Evolutionary conservation across 805 yeast species (phyloP).

Genomic region (Saturnispora zaruensis): DNA sequence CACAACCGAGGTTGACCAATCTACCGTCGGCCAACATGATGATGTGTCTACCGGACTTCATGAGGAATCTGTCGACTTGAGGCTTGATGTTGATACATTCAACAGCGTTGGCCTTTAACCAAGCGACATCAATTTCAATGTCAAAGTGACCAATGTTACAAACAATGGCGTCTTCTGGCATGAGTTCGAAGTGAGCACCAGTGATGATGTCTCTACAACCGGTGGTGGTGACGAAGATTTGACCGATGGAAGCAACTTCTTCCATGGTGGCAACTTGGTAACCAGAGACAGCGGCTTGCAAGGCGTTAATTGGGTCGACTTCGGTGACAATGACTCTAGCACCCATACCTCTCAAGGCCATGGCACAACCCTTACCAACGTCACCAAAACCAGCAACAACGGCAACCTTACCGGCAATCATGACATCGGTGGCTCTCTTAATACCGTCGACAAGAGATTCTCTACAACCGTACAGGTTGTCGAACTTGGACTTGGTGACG

Average conservation of each 20-base stretch:
- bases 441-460: conserved; percentile 98
- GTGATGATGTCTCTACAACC: conserved; percentile 98
- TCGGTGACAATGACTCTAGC: conserved; percentile 97
- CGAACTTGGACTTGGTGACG: conserved; percentile 98
- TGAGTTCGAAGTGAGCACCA: conserved; percentile 72
- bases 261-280: conserved; percentile 95
- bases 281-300: conserved; percentile 99
- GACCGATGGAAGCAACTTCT: conserved; percentile 87
- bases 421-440: conserved; percentile 99
- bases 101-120: conserved; percentile 91
- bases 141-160: conserved; percentile 99
- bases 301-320: conserved; percentile 97
- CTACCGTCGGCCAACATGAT: conserved; percentile 98
- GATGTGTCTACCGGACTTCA: conserved; percentile 84
- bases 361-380: conserved; percentile 99
- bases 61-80: conserved; percentile 95
- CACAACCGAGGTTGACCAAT: conserved; percentile 98
- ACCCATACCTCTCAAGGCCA: conserved; percentile 98
- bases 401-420: conserved; percentile 99
- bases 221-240: conserved; percentile 97
- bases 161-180: conserved; percentile 99
- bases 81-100: conserved; percentile 97
- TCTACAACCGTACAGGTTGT: conserved; percentile 99
- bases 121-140: conserved; percentile 98
- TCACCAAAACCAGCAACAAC: conserved; percentile 99